Percentiles rank a stretch among this genome's conserved stretches.
These are phyloP conservation scores for Sphenostylis stenocarpa DNA, from an alignment of 306 rosid genomes.

Conservation along the genomic window DNA sequence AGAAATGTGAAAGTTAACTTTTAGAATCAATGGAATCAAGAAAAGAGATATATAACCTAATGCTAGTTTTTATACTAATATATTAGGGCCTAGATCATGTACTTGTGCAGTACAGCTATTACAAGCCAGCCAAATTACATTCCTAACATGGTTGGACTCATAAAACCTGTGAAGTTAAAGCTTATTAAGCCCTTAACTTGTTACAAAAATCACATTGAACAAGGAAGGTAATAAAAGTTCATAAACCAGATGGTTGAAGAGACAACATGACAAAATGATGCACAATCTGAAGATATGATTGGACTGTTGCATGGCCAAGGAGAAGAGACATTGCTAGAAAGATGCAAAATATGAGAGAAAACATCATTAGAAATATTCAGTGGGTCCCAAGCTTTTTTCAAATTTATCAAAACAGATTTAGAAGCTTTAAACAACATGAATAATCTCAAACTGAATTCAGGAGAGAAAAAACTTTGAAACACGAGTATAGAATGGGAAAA, in stretches of 20 bases:
- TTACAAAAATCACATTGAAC: neutral
- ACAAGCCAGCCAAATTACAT: neutral
- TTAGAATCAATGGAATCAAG: neutral
- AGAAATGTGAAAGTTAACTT: neutral
- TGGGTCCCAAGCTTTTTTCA: neutral
- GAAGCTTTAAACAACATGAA: conserved; percentile 3
- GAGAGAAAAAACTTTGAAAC: neutral
- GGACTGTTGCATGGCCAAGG: neutral
- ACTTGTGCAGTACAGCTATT: neutral
- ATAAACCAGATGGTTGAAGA: conserved; percentile 1
- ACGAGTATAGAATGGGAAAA: neutral
- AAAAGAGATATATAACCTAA: neutral
- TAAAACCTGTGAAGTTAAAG: neutral
- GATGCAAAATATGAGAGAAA: neutral
- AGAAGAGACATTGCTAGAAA: neutral
- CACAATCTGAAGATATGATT: conserved; percentile 5
- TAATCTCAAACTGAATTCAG: neutral
- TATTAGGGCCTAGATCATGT: neutral
- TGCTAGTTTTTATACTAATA: neutral
- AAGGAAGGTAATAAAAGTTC: neutral
- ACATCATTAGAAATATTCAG: neutral
- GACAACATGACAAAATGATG: neutral
- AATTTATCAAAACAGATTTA: neutral
- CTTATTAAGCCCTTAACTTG: neutral
- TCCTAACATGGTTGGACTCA: neutral